Percentiles rank a stretch among this genome's conserved stretches.
Evolutionary conservation across 1,139 yeast species (phyloP).

Genomic region (Candida glucosophila): DNA sequence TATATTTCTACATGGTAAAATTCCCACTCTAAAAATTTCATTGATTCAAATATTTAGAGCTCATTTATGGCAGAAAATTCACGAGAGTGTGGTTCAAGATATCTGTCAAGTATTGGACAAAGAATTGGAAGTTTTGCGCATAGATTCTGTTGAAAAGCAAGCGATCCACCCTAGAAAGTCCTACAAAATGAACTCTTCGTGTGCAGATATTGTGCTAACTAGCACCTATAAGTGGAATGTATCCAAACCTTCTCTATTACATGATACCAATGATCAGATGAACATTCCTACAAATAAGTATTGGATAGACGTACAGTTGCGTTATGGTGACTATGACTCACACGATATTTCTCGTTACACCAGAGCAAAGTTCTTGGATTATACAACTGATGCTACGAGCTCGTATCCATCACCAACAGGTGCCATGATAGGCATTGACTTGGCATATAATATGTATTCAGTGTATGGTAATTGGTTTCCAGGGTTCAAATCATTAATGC

Average conservation of each 20-base stretch:
- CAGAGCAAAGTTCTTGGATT: conserved; percentile 86
- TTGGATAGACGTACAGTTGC: conserved; percentile 92
- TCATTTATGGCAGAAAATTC: conserved; percentile 98
- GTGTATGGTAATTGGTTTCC: conserved; percentile 98
- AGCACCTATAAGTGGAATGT: conserved; percentile 81
- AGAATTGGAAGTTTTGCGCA: conserved; percentile 74
- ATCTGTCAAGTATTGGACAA: conserved; percentile 86
- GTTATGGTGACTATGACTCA: conserved; percentile 97
- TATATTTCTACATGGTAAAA: conserved; percentile 93
- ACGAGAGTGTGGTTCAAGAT: conserved; percentile 91
- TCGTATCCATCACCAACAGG: conserved; percentile 94
- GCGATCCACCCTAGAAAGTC: conserved; percentile 96
- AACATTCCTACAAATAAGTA: conserved; percentile 56
- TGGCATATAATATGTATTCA: conserved; percentile 93
- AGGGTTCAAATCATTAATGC: conserved; percentile 83
- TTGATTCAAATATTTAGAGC: conserved; percentile 95
- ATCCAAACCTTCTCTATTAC: conserved; percentile 71
- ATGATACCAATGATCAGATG: conserved; percentile 48
- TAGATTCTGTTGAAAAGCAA: conserved; percentile 82
- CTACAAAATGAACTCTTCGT: conserved; percentile 91
- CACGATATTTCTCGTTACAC: conserved; percentile 95
- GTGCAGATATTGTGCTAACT: conserved; percentile 79
- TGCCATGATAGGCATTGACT: conserved; percentile 78
- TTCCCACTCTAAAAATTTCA: conserved; percentile 93
- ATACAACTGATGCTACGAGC: conserved; percentile 79